Evolutionary conservation across 495 filamentous ascomycete genomes (phyloP), one percentile per base, ranked within the genome.

Genomic region (Pyrenopolyporus hunteri): DNA sequence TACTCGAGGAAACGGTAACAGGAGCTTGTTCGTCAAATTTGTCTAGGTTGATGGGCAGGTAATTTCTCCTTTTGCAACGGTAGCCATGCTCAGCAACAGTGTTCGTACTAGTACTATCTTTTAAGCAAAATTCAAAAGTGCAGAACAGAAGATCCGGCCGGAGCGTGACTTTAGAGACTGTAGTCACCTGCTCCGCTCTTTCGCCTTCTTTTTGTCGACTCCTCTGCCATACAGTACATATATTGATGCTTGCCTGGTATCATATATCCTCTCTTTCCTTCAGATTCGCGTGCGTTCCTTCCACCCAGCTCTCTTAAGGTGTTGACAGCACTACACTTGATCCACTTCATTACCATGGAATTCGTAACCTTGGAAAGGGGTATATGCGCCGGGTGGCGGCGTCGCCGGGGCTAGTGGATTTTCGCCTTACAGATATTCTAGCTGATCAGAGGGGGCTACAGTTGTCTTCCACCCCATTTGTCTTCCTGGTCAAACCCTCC

Each of bases 111-210:
- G 57, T 57, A 2, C 70, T 51, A 6, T 68, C 55, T 6, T 70
- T 56, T 10, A 66, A 68, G 1, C 44, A 43, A 37, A 69, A 63
- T 28, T 36, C 44, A 8, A 62, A 71, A 44, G 69, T 67, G 0
- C 26, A 14, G 25, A 23, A 36, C 10, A 72, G 9, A 3, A 74
- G 57, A 29, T 68, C 62, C 2, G 50, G 61, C 0, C 73, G 23
- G 4, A 65, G 19, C 2, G 62, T n/a, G 2, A 66, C 50, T 9
- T 71, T 45, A 0, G 51, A 10, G 54, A 66, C 48, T 6, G 10
- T 23, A 10, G 56, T 28, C 23, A 50, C 10, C 10, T n/a, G 3
- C 7, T 68, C n/a, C 11, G 47, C 51, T 28, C 29, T 37, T 29
- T 54, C 25, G 3, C 17, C 42, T 4, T 32, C 17, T 20, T 57